Evolutionary conservation across 768 basidiomycete genomes (phyloP), one percentile per base, ranked within the genome.

Genomic region (Podaxis sp.): DNA sequence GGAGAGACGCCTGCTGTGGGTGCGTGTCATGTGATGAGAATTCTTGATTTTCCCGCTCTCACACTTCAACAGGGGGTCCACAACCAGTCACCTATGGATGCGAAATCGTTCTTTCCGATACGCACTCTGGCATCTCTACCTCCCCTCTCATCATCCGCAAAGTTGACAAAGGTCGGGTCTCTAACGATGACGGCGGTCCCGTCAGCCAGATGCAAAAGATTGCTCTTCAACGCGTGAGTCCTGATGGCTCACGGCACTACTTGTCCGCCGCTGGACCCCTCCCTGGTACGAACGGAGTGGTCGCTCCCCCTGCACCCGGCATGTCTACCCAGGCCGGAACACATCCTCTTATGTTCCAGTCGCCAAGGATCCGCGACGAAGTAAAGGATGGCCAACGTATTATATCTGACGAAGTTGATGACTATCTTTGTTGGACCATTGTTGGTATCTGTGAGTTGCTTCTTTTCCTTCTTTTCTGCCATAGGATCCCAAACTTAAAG

Each of bases 201-300:
- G 91, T 98, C 63, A 94, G 92, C 68, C 94, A 96, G 72, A 93
- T 98, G 87, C 95, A 98, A 76, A 93, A 95, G 77, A 91, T 98
- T 63, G 95, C 94, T 1, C 77, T 98, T 46, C 90, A 94, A 68
- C 82, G 91, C 57, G 85, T 91, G 57, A 90, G 91, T 68, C 78
- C 84, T 61, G 91, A 88, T 74, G 93, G 91, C 40, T 83, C 90
- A 40, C 80, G 93, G 69, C 91, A 91, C 74, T 97, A 95, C 71
- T 74, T 97, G 55, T 91, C 90, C 48, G 94, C 94, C 27, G 91
- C 93, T 3, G 91, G 93, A 7, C 92, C 93, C 14, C 79, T 90
- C 62, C 86, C 90, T 55, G 89, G 89, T 9, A 83, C 88, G n/a
- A 83, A 85, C 51, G 88, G 87, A 46, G 83, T 85, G 5, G 78